phyloP scores from a whole-genome alignment of 2,329 filamentous ascomycete species.

The Geosmithia flava region DNA sequence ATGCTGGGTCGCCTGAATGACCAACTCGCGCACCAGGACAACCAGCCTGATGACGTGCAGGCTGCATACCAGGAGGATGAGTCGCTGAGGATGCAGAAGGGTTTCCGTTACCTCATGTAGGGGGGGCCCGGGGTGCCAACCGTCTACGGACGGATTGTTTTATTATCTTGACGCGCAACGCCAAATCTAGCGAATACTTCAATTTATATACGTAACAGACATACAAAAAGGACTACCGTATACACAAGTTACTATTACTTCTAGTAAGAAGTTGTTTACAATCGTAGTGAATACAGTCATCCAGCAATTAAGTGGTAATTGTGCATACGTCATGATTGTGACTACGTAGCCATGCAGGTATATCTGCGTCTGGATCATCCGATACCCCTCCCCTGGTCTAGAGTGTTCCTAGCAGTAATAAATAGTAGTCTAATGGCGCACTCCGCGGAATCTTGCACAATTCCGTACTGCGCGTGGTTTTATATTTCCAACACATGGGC shows the following conservation, averaged over 20 bases:
- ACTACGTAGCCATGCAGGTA: no score
- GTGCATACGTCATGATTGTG: neutral
- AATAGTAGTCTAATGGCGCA: neutral
- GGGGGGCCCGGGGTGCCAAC: neutral
- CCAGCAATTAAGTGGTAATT: neutral
- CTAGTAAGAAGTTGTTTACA: no score
- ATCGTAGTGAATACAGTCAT: no score
- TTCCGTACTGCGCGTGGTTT: no score
- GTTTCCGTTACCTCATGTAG: slow-evolving; percentile 33
- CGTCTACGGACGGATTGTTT: neutral
- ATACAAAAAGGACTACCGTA: no score
- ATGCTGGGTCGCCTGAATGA: slow-evolving; percentile 33
- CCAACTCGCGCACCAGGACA: slow-evolving; percentile 29
- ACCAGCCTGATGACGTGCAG: slow-evolving; percentile 19
- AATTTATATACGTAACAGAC: neutral
- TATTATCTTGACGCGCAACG: neutral
- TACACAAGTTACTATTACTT: no score
- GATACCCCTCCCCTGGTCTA: neutral
- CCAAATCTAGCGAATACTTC: neutral
- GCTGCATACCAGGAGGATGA: slow-evolving; percentile 26
- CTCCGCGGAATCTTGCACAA: no score
- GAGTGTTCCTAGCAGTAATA: neutral
- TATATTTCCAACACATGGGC: no score
- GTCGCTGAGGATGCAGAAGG: slow-evolving; percentile 29
- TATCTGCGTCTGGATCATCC: neutral